phyloP scores from a whole-genome alignment of 2,329 filamentous ascomycete species.

The Xylaria digitata region DNA sequence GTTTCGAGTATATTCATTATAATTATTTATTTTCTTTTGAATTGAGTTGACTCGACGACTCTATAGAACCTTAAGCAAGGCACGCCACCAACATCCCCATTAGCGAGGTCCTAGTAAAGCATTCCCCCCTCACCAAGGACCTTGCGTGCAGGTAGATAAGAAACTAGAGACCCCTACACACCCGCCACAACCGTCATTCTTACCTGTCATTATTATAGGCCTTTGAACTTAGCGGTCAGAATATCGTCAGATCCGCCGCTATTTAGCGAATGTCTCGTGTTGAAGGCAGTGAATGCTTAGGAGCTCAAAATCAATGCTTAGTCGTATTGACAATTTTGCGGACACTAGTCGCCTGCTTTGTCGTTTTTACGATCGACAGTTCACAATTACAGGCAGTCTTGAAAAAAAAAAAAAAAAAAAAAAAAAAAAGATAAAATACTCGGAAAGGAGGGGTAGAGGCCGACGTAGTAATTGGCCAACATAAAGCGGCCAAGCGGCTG shows the following conservation, averaged over 20 bases:
- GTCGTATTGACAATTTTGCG: background rate
- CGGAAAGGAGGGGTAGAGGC: no score
- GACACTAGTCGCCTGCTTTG: no score
- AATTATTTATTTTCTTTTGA: background rate
- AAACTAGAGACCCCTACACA: background rate
- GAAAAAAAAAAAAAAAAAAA: no score
- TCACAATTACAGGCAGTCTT: no score
- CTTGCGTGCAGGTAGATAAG: no score
- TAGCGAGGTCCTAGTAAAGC: conserved; percentile 3
- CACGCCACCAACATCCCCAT: conserved; percentile 1
- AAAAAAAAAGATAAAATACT: no score
- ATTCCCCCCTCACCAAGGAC: background rate
- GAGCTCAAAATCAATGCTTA: background rate
- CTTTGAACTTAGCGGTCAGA: conserved; percentile 8
- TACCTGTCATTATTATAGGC: conserved; percentile 7
- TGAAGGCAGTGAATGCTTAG: background rate
- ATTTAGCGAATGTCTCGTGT: background rate
- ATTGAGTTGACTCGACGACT: background rate
- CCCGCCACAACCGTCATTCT: conserved; percentile 29
- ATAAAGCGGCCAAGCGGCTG: no score
- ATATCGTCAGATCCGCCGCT: conserved; percentile 17
- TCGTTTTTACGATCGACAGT: no score
- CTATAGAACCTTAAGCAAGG: background rate
- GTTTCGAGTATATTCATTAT: no score
- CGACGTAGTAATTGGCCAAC: no score